phyloP scores from a whole-genome alignment of 1,139 yeast species.

The Williopsis jadinii region DNA sequence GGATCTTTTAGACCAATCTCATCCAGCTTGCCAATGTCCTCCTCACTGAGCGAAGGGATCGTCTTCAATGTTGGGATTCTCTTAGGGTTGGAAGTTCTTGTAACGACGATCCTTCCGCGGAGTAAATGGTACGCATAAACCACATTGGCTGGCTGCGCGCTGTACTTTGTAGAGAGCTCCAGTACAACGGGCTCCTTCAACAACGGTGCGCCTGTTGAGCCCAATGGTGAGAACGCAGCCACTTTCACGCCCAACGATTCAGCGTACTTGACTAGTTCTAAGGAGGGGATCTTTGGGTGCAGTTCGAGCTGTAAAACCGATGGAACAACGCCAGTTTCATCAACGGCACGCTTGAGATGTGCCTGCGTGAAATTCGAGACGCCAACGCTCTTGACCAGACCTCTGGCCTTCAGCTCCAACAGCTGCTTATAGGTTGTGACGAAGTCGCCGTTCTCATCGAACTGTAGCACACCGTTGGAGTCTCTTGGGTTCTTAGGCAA shows the following conservation, averaged over 20 bases:
- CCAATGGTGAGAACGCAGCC: slow-evolving; percentile 58
- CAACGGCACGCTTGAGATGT: slow-evolving; percentile 39
- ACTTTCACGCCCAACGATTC: slow-evolving; percentile 38
- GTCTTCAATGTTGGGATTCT: slow-evolving; percentile 32
- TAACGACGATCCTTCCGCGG: slow-evolving; percentile 45
- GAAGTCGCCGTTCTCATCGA: slow-evolving; percentile 38
- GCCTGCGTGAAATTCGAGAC: slow-evolving; percentile 50
- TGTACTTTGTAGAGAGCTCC: slow-evolving; percentile 38
- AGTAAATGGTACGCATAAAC: slow-evolving; percentile 48
- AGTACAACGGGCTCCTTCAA: slow-evolving; percentile 35
- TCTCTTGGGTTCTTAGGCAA: slow-evolving; percentile 11
- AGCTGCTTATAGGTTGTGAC: slow-evolving; percentile 41
- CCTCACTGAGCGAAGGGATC: slow-evolving; percentile 32
- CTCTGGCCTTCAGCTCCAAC: slow-evolving; percentile 25
- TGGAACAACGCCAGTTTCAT: slow-evolving; percentile 37
- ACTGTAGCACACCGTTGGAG: slow-evolving; percentile 33
- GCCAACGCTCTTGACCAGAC: slow-evolving; percentile 45
- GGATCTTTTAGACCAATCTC: slow-evolving; percentile 40
- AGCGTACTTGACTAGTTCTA: slow-evolving; percentile 38
- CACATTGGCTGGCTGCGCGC: slow-evolving; percentile 37
- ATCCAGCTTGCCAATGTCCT: slow-evolving; percentile 38
- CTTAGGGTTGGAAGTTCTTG: slow-evolving; percentile 38
- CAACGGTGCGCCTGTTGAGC: slow-evolving; percentile 48
- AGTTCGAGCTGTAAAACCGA: slow-evolving; percentile 52
- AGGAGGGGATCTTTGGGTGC: slow-evolving; percentile 53